Evolutionary conservation across 805 yeast species (phyloP).

Genomic region (Diddensiella transvaalensis): DNA sequence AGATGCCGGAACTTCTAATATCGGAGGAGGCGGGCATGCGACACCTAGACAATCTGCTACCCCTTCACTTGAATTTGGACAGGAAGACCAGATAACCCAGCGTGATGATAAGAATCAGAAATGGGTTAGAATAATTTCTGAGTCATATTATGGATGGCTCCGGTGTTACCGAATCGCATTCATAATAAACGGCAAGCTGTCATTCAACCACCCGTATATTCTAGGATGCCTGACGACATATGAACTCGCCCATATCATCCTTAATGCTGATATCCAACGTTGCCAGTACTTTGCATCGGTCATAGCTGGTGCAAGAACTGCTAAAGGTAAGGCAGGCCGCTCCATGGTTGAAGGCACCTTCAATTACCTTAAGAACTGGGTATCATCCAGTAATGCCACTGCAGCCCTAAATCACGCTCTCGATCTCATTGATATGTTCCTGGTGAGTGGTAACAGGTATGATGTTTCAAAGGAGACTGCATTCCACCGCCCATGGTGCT

Average conservation of each 20-base stretch:
- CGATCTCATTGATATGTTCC: slow-evolving; percentile 25
- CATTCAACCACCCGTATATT: slow-evolving; percentile 26
- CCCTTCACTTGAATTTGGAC: not conserved
- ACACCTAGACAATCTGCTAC: not conserved
- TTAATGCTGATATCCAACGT: slow-evolving; percentile 19
- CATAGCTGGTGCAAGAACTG: slow-evolving; percentile 4
- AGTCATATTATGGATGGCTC: slow-evolving; percentile 24
- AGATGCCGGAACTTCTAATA: not conserved
- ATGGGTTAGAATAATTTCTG: slow-evolving; percentile 20
- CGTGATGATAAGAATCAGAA: not conserved
- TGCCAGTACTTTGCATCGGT: slow-evolving; percentile 15
- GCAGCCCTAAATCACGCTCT: slow-evolving; percentile 23
- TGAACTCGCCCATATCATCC: slow-evolving; percentile 25
- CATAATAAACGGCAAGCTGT: slow-evolving; percentile 21
- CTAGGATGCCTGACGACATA: slow-evolving; percentile 26
- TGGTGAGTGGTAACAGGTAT: slow-evolving; percentile 17
- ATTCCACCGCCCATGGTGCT: slow-evolving; percentile 26
- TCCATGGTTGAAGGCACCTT: slow-evolving; percentile 4
- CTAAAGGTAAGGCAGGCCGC: not conserved
- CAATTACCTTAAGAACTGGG: slow-evolving; percentile 13
- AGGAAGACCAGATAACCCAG: not conserved
- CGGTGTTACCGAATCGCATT: slow-evolving; percentile 23
- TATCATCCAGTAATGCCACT: slow-evolving; percentile 1
- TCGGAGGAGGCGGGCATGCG: not conserved
- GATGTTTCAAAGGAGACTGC: slow-evolving; percentile 25